A percentile compares a stretch with the other conserved stretches of the same genome.
phyloP scores from a whole-genome alignment of 352 stramenopile genomes.

The Phytophthora agathidicida region DNA sequence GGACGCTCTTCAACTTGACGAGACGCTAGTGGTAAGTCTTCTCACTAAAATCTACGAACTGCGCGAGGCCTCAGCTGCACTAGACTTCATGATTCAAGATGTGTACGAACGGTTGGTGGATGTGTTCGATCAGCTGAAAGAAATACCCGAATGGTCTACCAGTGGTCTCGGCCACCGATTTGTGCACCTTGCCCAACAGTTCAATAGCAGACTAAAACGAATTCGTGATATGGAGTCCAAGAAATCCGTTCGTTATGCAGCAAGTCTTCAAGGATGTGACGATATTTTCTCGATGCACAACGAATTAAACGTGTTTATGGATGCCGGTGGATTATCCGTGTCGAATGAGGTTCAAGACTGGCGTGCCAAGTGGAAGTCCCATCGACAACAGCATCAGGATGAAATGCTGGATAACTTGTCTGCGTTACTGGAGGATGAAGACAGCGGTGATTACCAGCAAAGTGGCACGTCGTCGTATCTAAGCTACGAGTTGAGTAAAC shows the following conservation, averaged over 20 bases:
- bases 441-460: too few species aligned
- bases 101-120: constrained; percentile 5
- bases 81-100: neutral
- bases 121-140: constrained; percentile 5
- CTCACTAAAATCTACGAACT: neutral
- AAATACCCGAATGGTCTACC: neutral
- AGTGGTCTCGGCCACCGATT: neutral
- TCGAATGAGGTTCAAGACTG: neutral
- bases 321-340: neutral
- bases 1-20: neutral
- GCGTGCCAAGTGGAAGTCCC: neutral
- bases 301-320: neutral
- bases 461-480: too few species aligned
- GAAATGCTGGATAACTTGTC: neutral
- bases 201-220: neutral
- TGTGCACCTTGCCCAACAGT: neutral
- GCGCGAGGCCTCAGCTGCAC: neutral
- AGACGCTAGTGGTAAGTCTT: neutral
- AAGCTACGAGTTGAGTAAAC: neutral
- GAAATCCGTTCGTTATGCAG: neutral
- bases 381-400: neutral
- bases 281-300: constrained; percentile 1
- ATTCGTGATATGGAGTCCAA: too few species aligned
- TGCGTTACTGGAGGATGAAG: too few species aligned
- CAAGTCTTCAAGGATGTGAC: neutral